Percentiles rank a stretch among this genome's conserved stretches.
Conservation (phyloP, 257 asterid species). For the Forsythia suspensa region DNA sequence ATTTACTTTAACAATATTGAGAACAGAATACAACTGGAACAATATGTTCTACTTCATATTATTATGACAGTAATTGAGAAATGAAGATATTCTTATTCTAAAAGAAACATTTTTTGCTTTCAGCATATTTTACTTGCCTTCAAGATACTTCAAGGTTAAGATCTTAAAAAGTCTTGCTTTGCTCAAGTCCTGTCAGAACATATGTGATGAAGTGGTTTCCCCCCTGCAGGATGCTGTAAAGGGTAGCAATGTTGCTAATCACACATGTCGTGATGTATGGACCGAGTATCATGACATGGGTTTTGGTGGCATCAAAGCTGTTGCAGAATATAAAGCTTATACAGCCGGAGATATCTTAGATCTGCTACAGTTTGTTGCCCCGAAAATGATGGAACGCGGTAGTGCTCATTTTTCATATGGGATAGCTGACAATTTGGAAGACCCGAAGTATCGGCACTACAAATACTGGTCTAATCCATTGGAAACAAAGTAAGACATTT, state of each 20-base stretch:
- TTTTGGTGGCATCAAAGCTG: constrained; percentile 65
- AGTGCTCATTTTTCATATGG: constrained; percentile 80
- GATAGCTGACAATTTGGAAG: constrained; percentile 82
- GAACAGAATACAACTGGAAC: too few relatives aligned
- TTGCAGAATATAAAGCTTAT: constrained; percentile 72
- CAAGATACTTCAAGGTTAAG: too few relatives aligned
- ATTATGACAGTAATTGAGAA: too few relatives aligned
- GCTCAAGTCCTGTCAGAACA: background rate
- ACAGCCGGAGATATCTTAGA: constrained; percentile 75
- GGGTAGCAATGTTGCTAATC: constrained; percentile 66
- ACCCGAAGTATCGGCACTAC: constrained; percentile 74
- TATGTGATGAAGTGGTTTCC: constrained; percentile 1
- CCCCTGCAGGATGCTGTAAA: constrained; percentile 72
- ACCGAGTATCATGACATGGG: constrained; percentile 93
- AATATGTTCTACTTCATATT: too few relatives aligned
- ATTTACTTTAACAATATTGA: too few relatives aligned
- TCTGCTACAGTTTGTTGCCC: constrained; percentile 73
- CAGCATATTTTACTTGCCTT: too few relatives aligned
- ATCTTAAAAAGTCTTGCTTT: constrained; percentile 1
- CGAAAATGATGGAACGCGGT: constrained; percentile 88
- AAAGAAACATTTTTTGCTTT: too few relatives aligned
- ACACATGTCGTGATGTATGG: constrained; percentile 82
- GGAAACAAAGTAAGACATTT: constrained; percentile 70
- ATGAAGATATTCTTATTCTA: too few relatives aligned
- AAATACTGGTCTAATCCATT: constrained; percentile 93